Conservation (phyloP, 1,284 basidiomycete species). For the Blastosporella zonata region DNA sequence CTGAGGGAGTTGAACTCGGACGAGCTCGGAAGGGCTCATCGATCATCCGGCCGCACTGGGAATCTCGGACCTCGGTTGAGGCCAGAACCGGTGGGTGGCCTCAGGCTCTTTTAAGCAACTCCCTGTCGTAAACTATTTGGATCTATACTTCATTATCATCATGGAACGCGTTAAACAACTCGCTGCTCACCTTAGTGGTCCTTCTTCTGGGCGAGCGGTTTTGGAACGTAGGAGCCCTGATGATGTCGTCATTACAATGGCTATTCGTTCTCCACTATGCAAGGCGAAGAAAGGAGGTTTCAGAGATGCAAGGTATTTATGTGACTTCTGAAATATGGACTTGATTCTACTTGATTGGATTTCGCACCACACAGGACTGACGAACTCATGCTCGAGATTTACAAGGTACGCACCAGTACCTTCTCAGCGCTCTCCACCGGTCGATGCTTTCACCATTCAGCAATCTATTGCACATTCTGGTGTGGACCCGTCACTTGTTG, state of each 20-base stretch:
- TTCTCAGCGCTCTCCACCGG: not conserved
- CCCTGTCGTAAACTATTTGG: too few relatives aligned
- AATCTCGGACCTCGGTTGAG: too few relatives aligned
- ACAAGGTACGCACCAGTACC: slow-evolving; percentile 46
- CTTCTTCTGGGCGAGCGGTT: slow-evolving; percentile 42
- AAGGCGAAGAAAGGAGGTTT: slow-evolving; percentile 79
- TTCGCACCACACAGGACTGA: slow-evolving; percentile 51
- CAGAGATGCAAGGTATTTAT: slow-evolving; percentile 65
- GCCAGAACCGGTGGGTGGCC: too few relatives aligned
- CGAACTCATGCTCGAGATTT: slow-evolving; percentile 75
- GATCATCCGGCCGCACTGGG: too few relatives aligned
- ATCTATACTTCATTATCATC: not conserved
- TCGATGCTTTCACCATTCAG: slow-evolving; percentile 30
- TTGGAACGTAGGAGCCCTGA: slow-evolving; percentile 59
- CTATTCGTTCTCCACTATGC: slow-evolving; percentile 71
- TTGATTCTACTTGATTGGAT: not conserved
- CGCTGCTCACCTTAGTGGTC: slow-evolving; percentile 52
- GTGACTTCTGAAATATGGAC: not conserved
- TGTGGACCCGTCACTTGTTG: slow-evolving; percentile 67
- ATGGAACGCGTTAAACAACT: slow-evolving; percentile 66
- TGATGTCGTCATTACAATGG: slow-evolving; percentile 80
- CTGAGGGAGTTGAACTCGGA: too few relatives aligned
- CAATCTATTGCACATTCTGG: slow-evolving; percentile 59
- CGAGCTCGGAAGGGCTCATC: too few relatives aligned
- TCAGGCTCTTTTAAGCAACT: too few relatives aligned